These are phyloP conservation scores for Amanita rubescens DNA, from an alignment of 768 basidiomycete genomes.

Conservation along the genomic window DNA sequence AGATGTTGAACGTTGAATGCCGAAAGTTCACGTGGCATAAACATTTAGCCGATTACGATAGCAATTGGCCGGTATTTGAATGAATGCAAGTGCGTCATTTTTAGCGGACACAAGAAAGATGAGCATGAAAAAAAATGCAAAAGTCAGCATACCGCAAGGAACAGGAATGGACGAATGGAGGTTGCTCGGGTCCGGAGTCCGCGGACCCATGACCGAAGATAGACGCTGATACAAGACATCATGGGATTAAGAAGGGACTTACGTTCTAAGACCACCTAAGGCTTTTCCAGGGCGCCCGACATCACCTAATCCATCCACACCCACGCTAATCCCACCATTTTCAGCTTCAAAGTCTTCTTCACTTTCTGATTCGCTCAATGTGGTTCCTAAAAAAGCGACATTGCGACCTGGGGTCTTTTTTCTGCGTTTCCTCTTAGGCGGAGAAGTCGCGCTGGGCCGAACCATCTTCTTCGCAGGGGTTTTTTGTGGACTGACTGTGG, in stretches of 20 bases:
- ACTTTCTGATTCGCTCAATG: conserved; percentile 29
- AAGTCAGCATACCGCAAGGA: conserved; percentile 2
- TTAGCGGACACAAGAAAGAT: background rate
- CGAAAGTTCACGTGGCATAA: background rate
- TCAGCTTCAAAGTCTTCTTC: conserved; percentile 31
- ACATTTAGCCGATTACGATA: background rate
- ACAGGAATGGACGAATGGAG: background rate
- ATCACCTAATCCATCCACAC: conserved; percentile 38
- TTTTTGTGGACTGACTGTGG: conserved; percentile 4
- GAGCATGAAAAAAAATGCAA: conserved; percentile 1
- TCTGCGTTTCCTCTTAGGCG: conserved; percentile 16
- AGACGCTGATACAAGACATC: background rate
- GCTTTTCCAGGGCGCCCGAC: conserved; percentile 22
- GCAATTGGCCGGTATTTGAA: background rate
- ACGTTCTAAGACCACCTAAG: conserved; percentile 29
- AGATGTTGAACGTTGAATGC: background rate
- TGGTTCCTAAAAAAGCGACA: conserved; percentile 13
- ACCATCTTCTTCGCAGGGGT: background rate
- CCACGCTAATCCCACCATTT: conserved; percentile 38
- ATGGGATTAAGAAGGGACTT: conserved; percentile 20
- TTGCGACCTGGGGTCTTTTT: conserved; percentile 14
- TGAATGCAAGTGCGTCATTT: background rate
- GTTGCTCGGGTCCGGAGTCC: background rate
- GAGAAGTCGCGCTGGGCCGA: background rate
- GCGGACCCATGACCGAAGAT: background rate